Conservation (phyloP, 2,329 filamentous ascomycete species). For the Triangularia setosa region DNA sequence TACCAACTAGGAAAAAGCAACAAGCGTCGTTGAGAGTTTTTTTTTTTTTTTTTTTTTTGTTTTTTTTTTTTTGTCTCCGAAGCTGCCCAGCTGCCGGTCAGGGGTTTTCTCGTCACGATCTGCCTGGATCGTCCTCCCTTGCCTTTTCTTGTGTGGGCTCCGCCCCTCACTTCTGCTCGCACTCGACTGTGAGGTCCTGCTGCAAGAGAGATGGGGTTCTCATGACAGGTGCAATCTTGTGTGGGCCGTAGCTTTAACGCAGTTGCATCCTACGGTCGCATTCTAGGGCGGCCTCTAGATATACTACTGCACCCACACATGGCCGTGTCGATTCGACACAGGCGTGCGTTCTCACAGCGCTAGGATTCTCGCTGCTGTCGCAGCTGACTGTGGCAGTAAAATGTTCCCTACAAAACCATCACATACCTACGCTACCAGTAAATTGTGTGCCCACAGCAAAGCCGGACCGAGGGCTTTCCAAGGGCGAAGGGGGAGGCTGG, state of each 20-base stretch:
- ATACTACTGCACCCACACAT: background rate
- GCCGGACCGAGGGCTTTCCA: conserved; percentile 3
- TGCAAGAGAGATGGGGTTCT: background rate
- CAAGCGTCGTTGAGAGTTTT: background rate
- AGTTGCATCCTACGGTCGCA: conserved; percentile 7
- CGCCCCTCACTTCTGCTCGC: background rate
- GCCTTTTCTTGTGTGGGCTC: background rate
- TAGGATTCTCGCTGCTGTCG: background rate
- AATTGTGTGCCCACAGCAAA: background rate
- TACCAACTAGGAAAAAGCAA: conserved; percentile 4
- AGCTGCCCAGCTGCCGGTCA: background rate
- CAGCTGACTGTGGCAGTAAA: background rate
- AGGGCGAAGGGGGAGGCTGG: conserved; percentile 10
- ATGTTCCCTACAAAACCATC: background rate
- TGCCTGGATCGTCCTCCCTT: background rate
- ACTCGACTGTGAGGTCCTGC: background rate
- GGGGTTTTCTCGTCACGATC: conserved; percentile 2
- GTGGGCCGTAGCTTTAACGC: background rate
- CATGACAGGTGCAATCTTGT: background rate
- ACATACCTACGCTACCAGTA: background rate
- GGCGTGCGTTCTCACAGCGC: background rate
- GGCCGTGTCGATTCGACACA: background rate
- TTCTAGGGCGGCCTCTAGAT: conserved; percentile 2
- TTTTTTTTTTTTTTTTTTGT: too few relatives aligned
- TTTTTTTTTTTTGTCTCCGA: background rate